Evolutionary conservation across 1,284 basidiomycete species (phyloP).

Genomic region (Paramarasmius palmivorus): DNA sequence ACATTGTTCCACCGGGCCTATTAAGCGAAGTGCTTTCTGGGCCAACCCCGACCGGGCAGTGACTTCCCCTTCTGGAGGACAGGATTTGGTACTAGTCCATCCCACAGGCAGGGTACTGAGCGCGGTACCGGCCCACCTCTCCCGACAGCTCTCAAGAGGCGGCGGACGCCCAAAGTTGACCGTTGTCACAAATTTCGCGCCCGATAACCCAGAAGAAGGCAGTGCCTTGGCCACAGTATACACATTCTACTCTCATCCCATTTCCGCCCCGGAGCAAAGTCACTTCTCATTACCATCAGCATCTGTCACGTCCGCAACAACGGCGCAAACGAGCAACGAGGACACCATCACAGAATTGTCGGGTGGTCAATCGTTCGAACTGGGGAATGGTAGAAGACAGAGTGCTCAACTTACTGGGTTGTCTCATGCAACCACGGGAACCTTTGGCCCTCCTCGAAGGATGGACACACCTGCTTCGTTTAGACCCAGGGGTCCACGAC

Average conservation of each 20-base stretch:
- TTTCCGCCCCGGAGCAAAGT: not conserved
- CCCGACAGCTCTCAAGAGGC: not conserved
- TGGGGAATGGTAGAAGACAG: no score
- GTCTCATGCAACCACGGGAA: not conserved
- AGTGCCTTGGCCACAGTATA: not conserved
- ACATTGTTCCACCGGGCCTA: no score
- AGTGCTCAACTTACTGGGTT: not conserved
- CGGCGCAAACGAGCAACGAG: not conserved
- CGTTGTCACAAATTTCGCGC: not conserved
- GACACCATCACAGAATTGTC: not conserved
- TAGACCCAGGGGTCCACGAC: constrained; percentile 1
- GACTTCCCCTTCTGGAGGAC: no score
- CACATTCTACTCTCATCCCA: not conserved
- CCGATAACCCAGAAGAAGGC: not conserved
- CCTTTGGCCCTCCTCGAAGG: not conserved
- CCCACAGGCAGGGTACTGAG: not conserved
- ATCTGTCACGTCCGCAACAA: not conserved
- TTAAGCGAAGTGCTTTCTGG: no score
- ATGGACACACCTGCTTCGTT: not conserved
- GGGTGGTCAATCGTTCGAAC: not conserved
- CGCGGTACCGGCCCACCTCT: not conserved
- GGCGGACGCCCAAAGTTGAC: not conserved
- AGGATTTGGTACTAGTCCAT: not conserved
- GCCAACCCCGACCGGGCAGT: no score
- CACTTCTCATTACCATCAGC: not conserved